Base-by-base conservation (phyloP, 768 basidiomycete species). In the Cystofilobasidium ferigula region DNA sequence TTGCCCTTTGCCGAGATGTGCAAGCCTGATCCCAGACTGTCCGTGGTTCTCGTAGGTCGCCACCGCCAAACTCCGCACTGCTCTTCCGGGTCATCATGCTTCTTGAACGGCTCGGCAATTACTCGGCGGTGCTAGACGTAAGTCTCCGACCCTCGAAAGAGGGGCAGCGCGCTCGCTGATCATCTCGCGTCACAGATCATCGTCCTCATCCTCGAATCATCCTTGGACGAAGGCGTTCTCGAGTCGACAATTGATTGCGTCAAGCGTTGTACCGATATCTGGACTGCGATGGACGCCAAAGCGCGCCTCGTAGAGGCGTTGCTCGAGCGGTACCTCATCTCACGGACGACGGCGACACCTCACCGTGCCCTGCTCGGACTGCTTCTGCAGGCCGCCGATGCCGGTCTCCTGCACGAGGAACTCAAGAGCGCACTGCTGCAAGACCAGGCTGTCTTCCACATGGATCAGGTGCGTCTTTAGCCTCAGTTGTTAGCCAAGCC, bases 221-320 rank as follows among this genome's bases (percentile, higher is more conserved):
- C 61, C 1, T 30, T 40, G 5, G 43, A 57, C 10, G 14, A n/a
- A 16, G 36, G 30, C 8, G 56, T 63, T 26, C n/a, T 63, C 40
- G 38, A 61, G 22, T 61, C 45, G 13, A 51, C 62, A 26, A 57
- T 63, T 32, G 61, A 58, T 24, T 61, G 43, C 28, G 40, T 59
- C 42, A 42, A 59, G 22, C 61, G 67, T 0, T 63, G 57, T 22
- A 47, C 47, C 3, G 34, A 62, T 14, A 38, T 68, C 62, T 68
- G 67, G 67, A 59, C 43, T 2, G 30, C 61, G 8, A 63, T 68
- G 67, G 57, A 63, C 36, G 67, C 43, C 14, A 60, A 59, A 7
- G 42, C 36, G 0, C 22, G 34, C 2, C 47, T 68, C 28, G 61
- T 36, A 13, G 67, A 68, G 48, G 61, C 67, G 20, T 30, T 68